Evolutionary conservation across 768 basidiomycete genomes (phyloP), one percentile per base, ranked within the genome.

Genomic region (Pleurotus citrinopileatus): DNA sequence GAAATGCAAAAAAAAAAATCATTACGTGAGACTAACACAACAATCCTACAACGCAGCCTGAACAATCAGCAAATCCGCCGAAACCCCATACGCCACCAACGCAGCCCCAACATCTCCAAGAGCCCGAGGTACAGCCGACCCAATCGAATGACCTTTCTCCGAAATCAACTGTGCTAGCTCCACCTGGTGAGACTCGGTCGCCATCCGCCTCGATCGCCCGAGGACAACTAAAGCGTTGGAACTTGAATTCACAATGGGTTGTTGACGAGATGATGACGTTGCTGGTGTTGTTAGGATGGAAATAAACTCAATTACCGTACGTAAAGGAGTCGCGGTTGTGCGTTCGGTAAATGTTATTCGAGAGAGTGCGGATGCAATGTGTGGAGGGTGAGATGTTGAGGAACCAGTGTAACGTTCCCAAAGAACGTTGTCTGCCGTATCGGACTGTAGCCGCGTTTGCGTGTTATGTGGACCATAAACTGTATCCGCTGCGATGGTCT

Each of bases 351-450:
- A 95, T 2, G 70, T 66, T 43, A 94, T 80, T 22, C 90, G 81
- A 2, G 78, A 67, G 17, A 89, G 75, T 13, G 87, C 82, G 0
- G 62, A 37, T 6, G 64, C 53, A 26, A 74, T 60, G 3, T 57
- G 62, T 7, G 68, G 55, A 37, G 69, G 61, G 42, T 62, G 69
- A 45, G 60, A 53, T 4, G 64, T 59, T 0, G 69, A 59, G 5
- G 38, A 19, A 6, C 67, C 63, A 1, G 85, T 75, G 60, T 83
- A 89, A 36, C 78, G 80, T 1, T 78, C 73, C 92, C 94, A 95
- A 19, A 82, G 62, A 23, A 94, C 59, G 61, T 85, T 83, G 66
- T 98, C 95, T 1, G 92, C 92, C 1, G 89, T 89, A 20, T 89
- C 83, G 0, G 91, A 95, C 2, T 80, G 81, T 12, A 97, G 68